Base-by-base conservation (phyloP, 495 filamentous ascomycete genomes). In the Cenococcum geophilum region DNA sequence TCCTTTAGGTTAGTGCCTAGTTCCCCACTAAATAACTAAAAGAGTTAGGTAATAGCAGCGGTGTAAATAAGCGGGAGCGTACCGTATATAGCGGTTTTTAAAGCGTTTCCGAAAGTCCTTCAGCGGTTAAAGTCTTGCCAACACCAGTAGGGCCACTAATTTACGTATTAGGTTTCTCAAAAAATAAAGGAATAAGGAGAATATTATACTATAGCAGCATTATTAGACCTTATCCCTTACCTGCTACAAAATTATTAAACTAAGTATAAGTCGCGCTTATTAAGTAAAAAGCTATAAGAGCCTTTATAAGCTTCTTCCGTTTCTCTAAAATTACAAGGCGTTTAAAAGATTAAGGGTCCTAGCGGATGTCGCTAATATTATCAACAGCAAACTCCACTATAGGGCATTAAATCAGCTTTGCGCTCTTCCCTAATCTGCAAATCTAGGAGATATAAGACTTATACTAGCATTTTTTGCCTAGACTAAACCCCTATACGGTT, bases 401-500 rank as follows among this genome's bases (percentile, higher is more conserved):
- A n/a, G n/a, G n/a, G n/a, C n/a, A n/a, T n/a, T n/a, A n/a, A n/a
- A 49, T 49, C 20, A 49, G 45, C 20, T 49, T 5, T 49, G 20
- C n/a, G n/a, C n/a, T 49, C 6, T 10, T 49, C 45, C 20, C 18
- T 6, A 22, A 20, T 49, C 6, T n/a, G 20, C 12, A 22, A 49
- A 22, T 49, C 5, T n/a, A 22, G 45, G 20, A 49, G 14, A 40
- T 42, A 37, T 67, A n/a, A 67, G 67, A 58, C n/a, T n/a, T n/a
- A n/a, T n/a, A n/a, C n/a, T n/a, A n/a, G n/a, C n/a, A n/a, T n/a
- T n/a, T n/a, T n/a, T 62, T 67, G 32, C 60, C 49, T 54, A 67
- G 59, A 58, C 64, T 69, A 57, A 63, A 73, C 8, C 71, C 71
- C 20, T 69, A 61, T 23, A 72, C 64, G 14, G 70, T 73, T 23